Evolutionary conservation across 169 alveolate species (phyloP).

Genomic region (Plasmodium relictum): DNA sequence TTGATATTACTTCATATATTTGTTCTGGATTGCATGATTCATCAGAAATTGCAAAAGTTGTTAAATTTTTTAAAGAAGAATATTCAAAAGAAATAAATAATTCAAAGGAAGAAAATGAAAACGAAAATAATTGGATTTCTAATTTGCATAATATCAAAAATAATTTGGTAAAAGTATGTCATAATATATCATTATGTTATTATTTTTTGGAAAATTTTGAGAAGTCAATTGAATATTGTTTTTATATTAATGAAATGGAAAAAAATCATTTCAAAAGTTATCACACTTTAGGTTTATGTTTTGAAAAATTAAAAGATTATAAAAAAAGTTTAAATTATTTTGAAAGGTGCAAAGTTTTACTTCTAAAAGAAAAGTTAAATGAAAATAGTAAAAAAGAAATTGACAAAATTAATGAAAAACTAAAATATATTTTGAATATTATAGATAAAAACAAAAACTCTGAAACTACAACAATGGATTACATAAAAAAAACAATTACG

Average conservation of each 20-base stretch:
- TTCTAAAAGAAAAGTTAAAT: background rate
- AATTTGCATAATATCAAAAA: background rate
- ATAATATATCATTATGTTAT: constrained; percentile 60
- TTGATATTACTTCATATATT: constrained; percentile 11
- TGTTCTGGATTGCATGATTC: constrained; percentile 23
- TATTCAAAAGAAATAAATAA: background rate
- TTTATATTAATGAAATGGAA: constrained; percentile 42
- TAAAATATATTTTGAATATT: constrained; percentile 9
- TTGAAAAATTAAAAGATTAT: constrained; percentile 51
- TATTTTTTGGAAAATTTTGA: constrained; percentile 44
- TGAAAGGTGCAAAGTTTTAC: constrained; percentile 49
- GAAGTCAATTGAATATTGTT: constrained; percentile 35
- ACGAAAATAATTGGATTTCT: background rate
- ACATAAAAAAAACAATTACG: background rate
- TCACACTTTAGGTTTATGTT: constrained; percentile 68
- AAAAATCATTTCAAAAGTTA: constrained; percentile 53
- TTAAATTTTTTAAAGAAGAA: constrained; percentile 24
- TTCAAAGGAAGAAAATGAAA: background rate
- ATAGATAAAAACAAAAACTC: constrained; percentile 9
- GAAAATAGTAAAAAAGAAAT: constrained; percentile 10
- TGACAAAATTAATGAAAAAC: constrained; percentile 34
- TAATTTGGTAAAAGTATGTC: constrained; percentile 44
- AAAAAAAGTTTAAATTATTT: constrained; percentile 26
- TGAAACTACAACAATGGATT: constrained; percentile 11
- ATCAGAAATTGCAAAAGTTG: constrained; percentile 2